Percentiles rank a stretch among this genome's conserved stretches.
Evolutionary conservation across 2,329 filamentous ascomycete species (phyloP).

Genomic region (Malbranchea zuffiana): DNA sequence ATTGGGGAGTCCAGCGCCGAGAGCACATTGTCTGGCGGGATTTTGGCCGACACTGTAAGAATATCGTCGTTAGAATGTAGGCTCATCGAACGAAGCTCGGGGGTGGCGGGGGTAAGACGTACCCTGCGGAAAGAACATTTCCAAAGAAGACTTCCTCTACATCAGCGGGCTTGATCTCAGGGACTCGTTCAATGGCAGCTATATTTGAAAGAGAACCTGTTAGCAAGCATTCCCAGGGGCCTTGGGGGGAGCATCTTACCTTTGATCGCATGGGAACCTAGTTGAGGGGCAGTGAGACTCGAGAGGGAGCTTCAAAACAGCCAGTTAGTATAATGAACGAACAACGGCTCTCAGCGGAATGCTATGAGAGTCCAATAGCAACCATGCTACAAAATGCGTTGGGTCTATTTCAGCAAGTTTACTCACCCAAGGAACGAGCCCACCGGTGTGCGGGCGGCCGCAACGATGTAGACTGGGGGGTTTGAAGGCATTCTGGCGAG

Average conservation of each 20-base stretch:
- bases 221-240: background rate
- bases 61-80: slow-evolving; percentile 8
- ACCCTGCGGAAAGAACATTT: slow-evolving; percentile 96
- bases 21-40: slow-evolving; percentile 85
- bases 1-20: slow-evolving; percentile 74
- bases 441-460: slow-evolving; percentile 77
- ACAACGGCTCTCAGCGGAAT: background rate
- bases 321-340: slow-evolving; percentile 5
- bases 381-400: background rate
- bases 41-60: slow-evolving; percentile 74
- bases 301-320: slow-evolving; percentile 61
- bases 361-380: background rate
- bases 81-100: background rate
- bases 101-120: slow-evolving; percentile 17
- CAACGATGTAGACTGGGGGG: slow-evolving; percentile 91
- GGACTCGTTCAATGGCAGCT: slow-evolving; percentile 73
- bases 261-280: slow-evolving; percentile 88
- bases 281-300: slow-evolving; percentile 71
- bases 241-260: slow-evolving; percentile 40
- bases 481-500: slow-evolving; percentile 43
- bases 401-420: slow-evolving; percentile 8
- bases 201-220: slow-evolving; percentile 4
- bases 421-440: slow-evolving; percentile 87
- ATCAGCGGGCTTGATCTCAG: slow-evolving; percentile 75
- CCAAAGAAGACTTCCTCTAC: slow-evolving; percentile 97